These are phyloP conservation scores for Ogataea dorogensis DNA, from an alignment of 805 yeast genomes.

Conservation along the genomic window DNA sequence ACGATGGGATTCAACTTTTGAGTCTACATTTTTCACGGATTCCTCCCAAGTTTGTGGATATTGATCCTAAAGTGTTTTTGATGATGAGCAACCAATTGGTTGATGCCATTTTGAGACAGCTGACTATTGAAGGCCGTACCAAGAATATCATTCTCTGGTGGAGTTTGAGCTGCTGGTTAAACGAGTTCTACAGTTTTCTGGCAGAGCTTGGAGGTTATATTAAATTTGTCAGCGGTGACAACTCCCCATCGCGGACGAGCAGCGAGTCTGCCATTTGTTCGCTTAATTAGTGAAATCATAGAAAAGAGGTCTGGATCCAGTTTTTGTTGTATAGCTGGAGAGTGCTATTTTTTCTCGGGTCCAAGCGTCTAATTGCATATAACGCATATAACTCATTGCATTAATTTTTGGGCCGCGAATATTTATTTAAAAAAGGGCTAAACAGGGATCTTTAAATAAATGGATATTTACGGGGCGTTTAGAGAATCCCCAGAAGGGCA, in stretches of 20 bases:
- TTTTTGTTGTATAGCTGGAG: constrained; percentile 1
- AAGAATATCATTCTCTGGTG: constrained; percentile 73
- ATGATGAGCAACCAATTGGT: constrained; percentile 52
- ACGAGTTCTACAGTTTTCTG: constrained; percentile 66
- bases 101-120: constrained; percentile 60
- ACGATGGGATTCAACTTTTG: constrained; percentile 14
- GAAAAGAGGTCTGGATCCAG: constrained; percentile 1
- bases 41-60: constrained; percentile 41
- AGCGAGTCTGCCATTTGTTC: constrained; percentile 16
- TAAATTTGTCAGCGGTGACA: constrained; percentile 27
- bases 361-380: constrained; percentile 7
- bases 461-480: constrained; percentile 2
- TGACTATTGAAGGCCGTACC: constrained; percentile 52
- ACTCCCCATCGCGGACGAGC: constrained; percentile 14
- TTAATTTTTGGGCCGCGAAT: constrained; percentile 1
- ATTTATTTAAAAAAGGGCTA: constrained; percentile 7
- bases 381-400: constrained; percentile 5
- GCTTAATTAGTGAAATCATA: constrained; percentile 1
- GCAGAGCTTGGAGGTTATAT: constrained; percentile 62
- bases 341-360: constrained; percentile 3
- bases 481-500: constrained; percentile 5
- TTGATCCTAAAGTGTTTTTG: constrained; percentile 55
- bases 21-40: constrained; percentile 19
- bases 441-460: constrained; percentile 4
- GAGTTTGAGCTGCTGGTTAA: constrained; percentile 72